A percentile compares a stretch with the other conserved stretches of the same genome.
Evolutionary conservation across 2,329 filamentous ascomycete genomes (phyloP).

Genomic region (Hymenoscyphus scutula): DNA sequence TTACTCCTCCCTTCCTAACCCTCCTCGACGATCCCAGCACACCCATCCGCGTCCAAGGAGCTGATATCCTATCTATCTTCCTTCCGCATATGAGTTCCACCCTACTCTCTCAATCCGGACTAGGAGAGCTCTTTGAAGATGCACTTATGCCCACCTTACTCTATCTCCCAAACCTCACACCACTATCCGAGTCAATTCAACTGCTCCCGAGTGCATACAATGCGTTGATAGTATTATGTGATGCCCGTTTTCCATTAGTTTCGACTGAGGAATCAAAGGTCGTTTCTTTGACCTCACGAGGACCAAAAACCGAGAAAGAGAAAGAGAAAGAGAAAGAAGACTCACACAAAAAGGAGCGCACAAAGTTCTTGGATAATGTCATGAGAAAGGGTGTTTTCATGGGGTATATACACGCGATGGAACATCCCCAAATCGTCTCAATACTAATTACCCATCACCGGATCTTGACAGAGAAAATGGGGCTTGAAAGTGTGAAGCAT

Average conservation of each 20-base stretch:
- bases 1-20: slow-evolving; percentile 67
- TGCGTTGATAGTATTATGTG: slow-evolving; percentile 58
- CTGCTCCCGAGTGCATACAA: slow-evolving; percentile 66
- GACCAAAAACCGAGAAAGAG: background rate
- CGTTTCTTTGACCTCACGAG: background rate
- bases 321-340: slow-evolving; percentile 3
- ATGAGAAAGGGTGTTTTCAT: slow-evolving; percentile 55
- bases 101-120: slow-evolving; percentile 60
- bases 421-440: slow-evolving; percentile 56
- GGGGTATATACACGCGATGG: slow-evolving; percentile 56
- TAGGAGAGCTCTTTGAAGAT: slow-evolving; percentile 66
- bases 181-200: slow-evolving; percentile 64
- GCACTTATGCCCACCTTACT: slow-evolving; percentile 70
- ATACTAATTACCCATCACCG: slow-evolving; percentile 52
- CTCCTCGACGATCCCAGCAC: slow-evolving; percentile 63
- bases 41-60: slow-evolving; percentile 53
- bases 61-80: slow-evolving; percentile 53
- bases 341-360: slow-evolving; percentile 25
- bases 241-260: slow-evolving; percentile 18
- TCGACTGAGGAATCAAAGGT: background rate
- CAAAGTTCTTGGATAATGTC: slow-evolving; percentile 50
- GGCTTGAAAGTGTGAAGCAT: slow-evolving; percentile 64
- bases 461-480: slow-evolving; percentile 53
- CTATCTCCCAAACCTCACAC: slow-evolving; percentile 73
- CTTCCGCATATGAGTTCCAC: slow-evolving; percentile 51